phyloP scores from a whole-genome alignment of 2,329 filamentous ascomycete species.

The Colletotrichum sp. region DNA sequence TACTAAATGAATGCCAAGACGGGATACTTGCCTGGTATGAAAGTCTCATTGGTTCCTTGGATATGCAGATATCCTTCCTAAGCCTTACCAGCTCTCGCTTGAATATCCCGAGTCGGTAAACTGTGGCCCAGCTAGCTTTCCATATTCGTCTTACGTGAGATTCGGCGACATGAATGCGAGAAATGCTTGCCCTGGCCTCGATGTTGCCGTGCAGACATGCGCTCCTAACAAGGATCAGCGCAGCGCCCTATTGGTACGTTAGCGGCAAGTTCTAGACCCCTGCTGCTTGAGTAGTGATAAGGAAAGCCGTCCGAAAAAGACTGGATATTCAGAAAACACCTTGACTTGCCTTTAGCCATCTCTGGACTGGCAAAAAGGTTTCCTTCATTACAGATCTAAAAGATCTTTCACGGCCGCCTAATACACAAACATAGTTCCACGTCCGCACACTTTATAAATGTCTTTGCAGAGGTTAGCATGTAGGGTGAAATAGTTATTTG shows the following conservation, averaged over 20 bases:
- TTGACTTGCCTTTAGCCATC: fast-evolving
- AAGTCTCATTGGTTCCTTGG: background rate
- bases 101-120: background rate
- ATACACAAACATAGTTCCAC: fast-evolving
- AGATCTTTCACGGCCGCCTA: too few species aligned
- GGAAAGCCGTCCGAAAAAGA: background rate
- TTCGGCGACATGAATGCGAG: background rate
- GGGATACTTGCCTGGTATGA: background rate
- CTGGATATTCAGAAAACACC: too few species aligned
- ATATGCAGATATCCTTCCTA: fast-evolving
- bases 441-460: too few species aligned
- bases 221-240: background rate
- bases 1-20: background rate
- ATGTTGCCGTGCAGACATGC: background rate
- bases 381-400: too few species aligned
- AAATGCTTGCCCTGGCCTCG: background rate
- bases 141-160: background rate
- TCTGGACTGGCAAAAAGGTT: fast-evolving
- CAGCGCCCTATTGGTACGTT: background rate
- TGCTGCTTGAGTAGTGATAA: fast-evolving
- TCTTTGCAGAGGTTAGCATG: too few species aligned
- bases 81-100: background rate
- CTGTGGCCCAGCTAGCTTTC: background rate
- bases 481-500: too few species aligned
- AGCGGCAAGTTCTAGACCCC: background rate